Conservation (phyloP, 2,329 filamentous ascomycete species). For the Ophiostoma pallidulum region DNA sequence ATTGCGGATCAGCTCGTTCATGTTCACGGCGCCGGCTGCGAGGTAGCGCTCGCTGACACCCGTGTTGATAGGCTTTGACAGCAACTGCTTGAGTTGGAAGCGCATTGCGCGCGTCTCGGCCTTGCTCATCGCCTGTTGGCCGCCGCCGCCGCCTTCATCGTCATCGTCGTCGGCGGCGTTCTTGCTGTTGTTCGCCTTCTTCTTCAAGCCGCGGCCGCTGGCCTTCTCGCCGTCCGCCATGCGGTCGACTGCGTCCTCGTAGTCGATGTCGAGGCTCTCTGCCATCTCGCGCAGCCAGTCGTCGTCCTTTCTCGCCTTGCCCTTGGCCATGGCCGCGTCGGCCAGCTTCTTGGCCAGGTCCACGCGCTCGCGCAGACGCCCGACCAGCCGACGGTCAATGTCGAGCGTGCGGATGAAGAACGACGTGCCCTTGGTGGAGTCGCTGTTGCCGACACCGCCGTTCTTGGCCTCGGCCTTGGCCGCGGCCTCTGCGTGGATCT, state of each 20-base stretch:
- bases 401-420: constrained; percentile 73
- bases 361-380: constrained; percentile 66
- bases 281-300: constrained; percentile 76
- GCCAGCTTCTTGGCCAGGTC: constrained; percentile 79
- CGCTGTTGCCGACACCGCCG: constrained; percentile 26
- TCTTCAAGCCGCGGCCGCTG: constrained; percentile 56
- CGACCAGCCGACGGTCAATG: constrained; percentile 69
- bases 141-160: no score
- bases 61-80: constrained; percentile 68
- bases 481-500: constrained; percentile 60
- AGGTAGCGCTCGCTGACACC: constrained; percentile 84
- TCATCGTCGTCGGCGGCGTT: constrained; percentile 68
- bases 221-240: constrained; percentile 27
- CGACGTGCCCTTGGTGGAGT: background rate
- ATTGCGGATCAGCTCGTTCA: constrained; percentile 59
- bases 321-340: constrained; percentile 74
- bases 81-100: constrained; percentile 60
- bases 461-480: constrained; percentile 32
- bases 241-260: constrained; percentile 55
- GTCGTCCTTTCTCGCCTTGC: constrained; percentile 75
- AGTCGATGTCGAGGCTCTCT: constrained; percentile 88
- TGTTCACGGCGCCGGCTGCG: constrained; percentile 73
- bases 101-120: constrained; percentile 60
- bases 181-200: constrained; percentile 51
- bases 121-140: constrained; percentile 58